These are phyloP conservation scores for Penicillium psychrosexuale DNA, from an alignment of 2,329 filamentous ascomycete species.

Conservation along the genomic window DNA sequence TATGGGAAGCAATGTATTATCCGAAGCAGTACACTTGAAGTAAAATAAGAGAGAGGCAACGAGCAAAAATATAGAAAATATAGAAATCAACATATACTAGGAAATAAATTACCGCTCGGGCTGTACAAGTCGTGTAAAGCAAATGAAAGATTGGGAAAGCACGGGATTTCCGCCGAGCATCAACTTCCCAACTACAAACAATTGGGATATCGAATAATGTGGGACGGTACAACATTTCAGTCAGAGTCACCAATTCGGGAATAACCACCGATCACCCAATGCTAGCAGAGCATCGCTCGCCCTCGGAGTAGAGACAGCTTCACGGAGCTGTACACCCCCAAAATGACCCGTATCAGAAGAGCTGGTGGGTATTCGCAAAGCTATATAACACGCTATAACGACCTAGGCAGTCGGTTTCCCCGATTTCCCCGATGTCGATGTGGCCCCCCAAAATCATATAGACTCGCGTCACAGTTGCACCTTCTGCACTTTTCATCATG, in stretches of 20 bases:
- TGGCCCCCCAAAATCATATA: neutral
- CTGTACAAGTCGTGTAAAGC: neutral
- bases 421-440: neutral
- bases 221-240: constrained; percentile 1
- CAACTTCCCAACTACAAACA: neutral
- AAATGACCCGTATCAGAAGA: neutral
- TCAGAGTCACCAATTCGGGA: neutral
- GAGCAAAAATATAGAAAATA: neutral
- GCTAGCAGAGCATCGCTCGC: neutral
- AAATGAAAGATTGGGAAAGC: neutral
- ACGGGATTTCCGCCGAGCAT: constrained; percentile 4
- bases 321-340: neutral
- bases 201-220: neutral
- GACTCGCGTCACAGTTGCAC: neutral
- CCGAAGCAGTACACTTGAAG: constrained; percentile 9
- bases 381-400: constrained; percentile 1
- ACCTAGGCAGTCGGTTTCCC: neutral
- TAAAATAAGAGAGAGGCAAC: neutral
- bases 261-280: constrained; percentile 12
- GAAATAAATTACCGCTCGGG: constrained; percentile 5
- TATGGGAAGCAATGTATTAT: neutral
- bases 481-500: neutral
- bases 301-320: neutral
- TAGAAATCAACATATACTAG: neutral
- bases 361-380: neutral